Base-by-base conservation (phyloP, 2,329 filamentous ascomycete species). In the Exserohilum rostratum region DNA sequence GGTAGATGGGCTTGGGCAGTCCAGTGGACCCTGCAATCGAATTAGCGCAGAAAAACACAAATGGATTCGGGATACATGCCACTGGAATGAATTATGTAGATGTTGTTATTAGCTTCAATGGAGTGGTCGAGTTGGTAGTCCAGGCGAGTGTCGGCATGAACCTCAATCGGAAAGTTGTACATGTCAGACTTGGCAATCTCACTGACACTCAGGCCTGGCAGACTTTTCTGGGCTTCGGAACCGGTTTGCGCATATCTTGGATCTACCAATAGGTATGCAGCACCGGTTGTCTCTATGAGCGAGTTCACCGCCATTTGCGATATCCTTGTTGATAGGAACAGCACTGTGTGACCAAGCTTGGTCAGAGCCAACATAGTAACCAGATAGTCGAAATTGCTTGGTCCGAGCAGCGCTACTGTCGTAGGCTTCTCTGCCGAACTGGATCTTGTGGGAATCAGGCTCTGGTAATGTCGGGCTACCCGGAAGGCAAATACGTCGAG, bases 1-100 rank as follows among this genome's bases (percentile, higher is more conserved):
- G 81, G 52, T 80, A 84, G 37, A 88, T 86, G 0, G 85, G 84
- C 58, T 88, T 88, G 0, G 86, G 85, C 0, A 87, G 75, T 0
- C 85, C 85, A 0, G 86, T 87, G 0, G 82, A 85, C 9, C 86
- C 85, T 44, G 69, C n/a, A 5, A 2, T 18, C 17, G 25, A 1
- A 10, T 50, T n/a, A 50, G 22, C 39, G 12, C n/a, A 43, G 9
- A 7, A 15, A 3, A 6, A 18, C 13, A 3, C 10, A 3, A 31
- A 20, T 6, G 2, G n/a, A 2, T 3, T 6, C 17, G 9, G 2
- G 27, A n/a, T 76, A 50, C 60, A 25, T 54, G 58, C 63, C 66
- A 50, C 66, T 68, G 3, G 64, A 69, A 27, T 69, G 66, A 20
- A 69, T 67, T 13, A 69, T 69, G 37, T 57, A 67, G 4, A 67